Conservation (phyloP, 257 asterid species). For the Coffea canephora region DNA sequence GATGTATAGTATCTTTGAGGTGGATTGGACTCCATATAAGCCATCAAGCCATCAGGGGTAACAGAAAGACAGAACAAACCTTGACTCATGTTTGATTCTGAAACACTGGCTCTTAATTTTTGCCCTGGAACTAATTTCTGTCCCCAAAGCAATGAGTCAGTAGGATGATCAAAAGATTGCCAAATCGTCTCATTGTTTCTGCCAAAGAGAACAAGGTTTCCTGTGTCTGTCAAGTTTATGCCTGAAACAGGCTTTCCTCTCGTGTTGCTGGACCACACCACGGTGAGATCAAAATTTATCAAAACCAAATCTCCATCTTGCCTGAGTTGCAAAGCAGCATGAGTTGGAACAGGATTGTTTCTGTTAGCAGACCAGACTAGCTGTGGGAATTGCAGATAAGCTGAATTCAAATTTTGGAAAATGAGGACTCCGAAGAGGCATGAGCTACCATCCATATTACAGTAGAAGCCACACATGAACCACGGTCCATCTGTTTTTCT, state of each 20-base stretch:
- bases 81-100: slow-evolving; percentile 9
- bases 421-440: slow-evolving; percentile 14
- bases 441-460: neutral
- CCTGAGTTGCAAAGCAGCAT: neutral
- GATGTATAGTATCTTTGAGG: neutral
- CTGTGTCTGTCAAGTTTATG: slow-evolving; percentile 17
- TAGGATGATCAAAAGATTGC: slow-evolving; percentile 24
- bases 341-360: neutral
- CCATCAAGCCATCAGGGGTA: neutral
- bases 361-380: neutral
- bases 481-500: neutral
- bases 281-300: neutral
- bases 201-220: slow-evolving; percentile 20
- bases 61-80: slow-evolving; percentile 4
- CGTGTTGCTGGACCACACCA: slow-evolving; percentile 22
- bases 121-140: slow-evolving; percentile 2
- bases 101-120: slow-evolving; percentile 20
- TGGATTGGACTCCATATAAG: slow-evolving; percentile 16
- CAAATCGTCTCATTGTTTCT: slow-evolving; percentile 14
- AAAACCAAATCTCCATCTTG: slow-evolving; percentile 4
- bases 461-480: slow-evolving; percentile 10
- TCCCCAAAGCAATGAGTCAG: slow-evolving; percentile 15
- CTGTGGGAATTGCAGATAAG: neutral
- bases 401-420: neutral
- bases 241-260: slow-evolving; percentile 13